These are phyloP conservation scores for Heteromeles arbutifolia DNA, from an alignment of 306 rosid species.

Conservation along the genomic window DNA sequence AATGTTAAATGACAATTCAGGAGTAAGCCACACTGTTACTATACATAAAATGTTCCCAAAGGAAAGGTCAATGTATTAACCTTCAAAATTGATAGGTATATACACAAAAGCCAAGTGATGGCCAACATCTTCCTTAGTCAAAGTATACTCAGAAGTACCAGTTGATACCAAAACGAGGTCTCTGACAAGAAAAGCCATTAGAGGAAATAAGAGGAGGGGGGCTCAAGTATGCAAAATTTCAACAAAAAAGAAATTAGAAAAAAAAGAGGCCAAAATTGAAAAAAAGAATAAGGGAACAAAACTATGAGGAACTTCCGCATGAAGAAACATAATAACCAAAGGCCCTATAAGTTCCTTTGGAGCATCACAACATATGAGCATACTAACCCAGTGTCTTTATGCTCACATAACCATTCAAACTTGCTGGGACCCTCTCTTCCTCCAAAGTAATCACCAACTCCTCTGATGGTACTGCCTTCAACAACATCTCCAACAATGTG, in stretches of 20 bases:
- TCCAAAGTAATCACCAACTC: conserved; percentile 92
- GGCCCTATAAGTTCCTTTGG: conserved; percentile 4
- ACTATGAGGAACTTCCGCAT: conserved; percentile 8
- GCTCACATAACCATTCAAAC: conserved; percentile 86
- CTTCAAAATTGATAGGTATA: conserved; percentile 88
- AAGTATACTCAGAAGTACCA: conserved; percentile 76
- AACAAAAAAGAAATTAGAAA: neutral
- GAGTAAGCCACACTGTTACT: conserved; percentile 10
- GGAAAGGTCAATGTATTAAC: conserved; percentile 30
- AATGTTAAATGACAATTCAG: conserved; percentile 6
- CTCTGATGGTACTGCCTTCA: conserved; percentile 74
- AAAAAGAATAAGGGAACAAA: conserved; percentile 2
- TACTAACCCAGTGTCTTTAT: conserved; percentile 68
- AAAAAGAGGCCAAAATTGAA: neutral
- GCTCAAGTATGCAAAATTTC: neutral
- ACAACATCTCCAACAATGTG: conserved; percentile 73
- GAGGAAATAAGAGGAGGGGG: conserved; percentile 2
- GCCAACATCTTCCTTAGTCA: conserved; percentile 89
- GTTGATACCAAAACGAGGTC: conserved; percentile 53
- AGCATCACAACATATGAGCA: neutral
- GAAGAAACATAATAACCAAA: conserved; percentile 5
- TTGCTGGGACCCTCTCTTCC: conserved; percentile 99
- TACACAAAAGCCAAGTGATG: conserved; percentile 62
- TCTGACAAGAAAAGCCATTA: conserved; percentile 41
- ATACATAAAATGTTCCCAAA: conserved; percentile 10